phyloP scores from a whole-genome alignment of 192 early-diverging fungal genomes.

The Rhizoclosmatium globosum region DNA sequence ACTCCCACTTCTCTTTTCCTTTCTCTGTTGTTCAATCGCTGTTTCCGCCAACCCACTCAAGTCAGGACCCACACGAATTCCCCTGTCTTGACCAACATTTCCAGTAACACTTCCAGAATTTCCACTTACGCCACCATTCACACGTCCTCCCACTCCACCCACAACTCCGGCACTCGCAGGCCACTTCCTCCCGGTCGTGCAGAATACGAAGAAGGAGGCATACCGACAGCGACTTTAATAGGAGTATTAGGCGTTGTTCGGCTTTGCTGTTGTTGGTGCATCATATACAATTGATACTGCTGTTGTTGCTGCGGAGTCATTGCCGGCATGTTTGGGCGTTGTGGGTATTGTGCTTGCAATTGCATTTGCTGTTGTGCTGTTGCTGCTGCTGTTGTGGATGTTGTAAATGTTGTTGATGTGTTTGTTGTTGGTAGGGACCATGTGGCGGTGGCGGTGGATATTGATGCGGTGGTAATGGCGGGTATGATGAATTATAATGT shows the following conservation, averaged over 20 bases:
- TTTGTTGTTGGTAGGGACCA: neutral
- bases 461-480: no score
- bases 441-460: neutral
- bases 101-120: neutral
- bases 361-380: neutral
- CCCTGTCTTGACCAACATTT: neutral
- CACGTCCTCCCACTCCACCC: neutral
- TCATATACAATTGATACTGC: slow-evolving; percentile 1
- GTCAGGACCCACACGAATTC: neutral
- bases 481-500: no score
- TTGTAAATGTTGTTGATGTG: neutral
- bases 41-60: neutral
- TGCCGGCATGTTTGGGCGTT: neutral
- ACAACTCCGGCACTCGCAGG: neutral
- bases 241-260: no score
- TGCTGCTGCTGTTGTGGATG: neutral
- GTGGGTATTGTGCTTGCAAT: neutral
- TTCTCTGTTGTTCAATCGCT: neutral
- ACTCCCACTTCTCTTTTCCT: neutral
- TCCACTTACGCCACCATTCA: no score
- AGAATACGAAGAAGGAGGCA: no score
- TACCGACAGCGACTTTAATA: no score
- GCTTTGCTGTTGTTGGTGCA: neutral
- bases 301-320: slow-evolving; percentile 9
- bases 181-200: no score